Evolutionary conservation across 2,329 filamentous ascomycete genomes (phyloP).

Genomic region (Erysiphe pulchra): DNA sequence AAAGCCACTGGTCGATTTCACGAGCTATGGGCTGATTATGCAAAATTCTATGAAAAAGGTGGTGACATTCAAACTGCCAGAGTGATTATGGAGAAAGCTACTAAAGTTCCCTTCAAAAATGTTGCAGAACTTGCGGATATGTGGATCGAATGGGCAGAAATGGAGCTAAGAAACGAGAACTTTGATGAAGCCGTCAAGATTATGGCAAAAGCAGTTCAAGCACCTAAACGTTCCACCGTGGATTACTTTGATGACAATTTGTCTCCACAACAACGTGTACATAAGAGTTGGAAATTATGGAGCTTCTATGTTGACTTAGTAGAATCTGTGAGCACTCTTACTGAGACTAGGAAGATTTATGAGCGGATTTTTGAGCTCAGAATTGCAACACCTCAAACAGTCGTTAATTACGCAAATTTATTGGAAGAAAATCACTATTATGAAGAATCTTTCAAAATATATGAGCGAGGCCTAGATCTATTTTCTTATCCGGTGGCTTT

Average conservation of each 20-base stretch:
- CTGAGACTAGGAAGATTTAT: constrained; percentile 84
- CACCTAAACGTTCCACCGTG: constrained; percentile 93
- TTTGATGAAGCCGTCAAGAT: constrained; percentile 86
- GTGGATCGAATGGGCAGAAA: constrained; percentile 98
- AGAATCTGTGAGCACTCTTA: constrained; percentile 72
- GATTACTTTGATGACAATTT: constrained; percentile 95
- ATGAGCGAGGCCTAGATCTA: constrained; percentile 86
- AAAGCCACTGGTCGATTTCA: constrained; percentile 85
- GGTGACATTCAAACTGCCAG: constrained; percentile 66
- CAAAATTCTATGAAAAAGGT: constrained; percentile 82
- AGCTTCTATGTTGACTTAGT: constrained; percentile 97
- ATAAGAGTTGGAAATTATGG: constrained; percentile 99
- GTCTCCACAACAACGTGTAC: constrained; percentile 81
- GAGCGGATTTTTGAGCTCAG: constrained; percentile 94
- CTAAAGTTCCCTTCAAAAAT: constrained; percentile 93
- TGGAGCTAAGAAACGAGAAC: constrained; percentile 88
- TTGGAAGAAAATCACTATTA: constrained; percentile 87
- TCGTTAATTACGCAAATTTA: constrained; percentile 94
- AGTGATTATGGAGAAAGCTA: constrained; percentile 89
- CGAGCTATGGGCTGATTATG: constrained; percentile 88
- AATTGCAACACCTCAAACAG: constrained; percentile 91
- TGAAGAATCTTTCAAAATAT: constrained; percentile 94
- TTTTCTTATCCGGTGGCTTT: constrained; percentile 97
- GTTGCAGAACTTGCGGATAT: constrained; percentile 93
- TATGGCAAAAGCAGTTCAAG: constrained; percentile 91